phyloP scores from a whole-genome alignment of 148 eudicot species.

The Hydrangea macrophylla region DNA sequence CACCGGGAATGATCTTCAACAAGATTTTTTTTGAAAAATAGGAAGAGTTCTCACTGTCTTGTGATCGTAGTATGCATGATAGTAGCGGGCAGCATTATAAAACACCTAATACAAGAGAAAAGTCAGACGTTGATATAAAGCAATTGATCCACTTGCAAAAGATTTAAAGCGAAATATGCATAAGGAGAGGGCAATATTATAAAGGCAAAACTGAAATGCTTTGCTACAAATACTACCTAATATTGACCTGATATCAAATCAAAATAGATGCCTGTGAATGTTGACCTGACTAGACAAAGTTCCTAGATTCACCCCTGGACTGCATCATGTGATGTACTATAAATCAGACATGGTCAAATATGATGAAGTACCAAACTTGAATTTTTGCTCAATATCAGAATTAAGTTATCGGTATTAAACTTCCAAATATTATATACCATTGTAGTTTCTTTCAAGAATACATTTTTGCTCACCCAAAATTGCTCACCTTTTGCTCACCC shows the following conservation, averaged over 20 bases:
- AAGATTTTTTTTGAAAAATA: slow-evolving; percentile 2
- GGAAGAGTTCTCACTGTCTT: slow-evolving; percentile 67
- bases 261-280: neutral
- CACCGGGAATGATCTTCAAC: neutral
- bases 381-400: neutral
- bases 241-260: neutral
- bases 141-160: too few relatives aligned
- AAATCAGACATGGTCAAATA: neutral
- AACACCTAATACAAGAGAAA: slow-evolving; percentile 51
- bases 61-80: slow-evolving; percentile 89
- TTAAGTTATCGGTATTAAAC: too few relatives aligned
- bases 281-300: too few relatives aligned
- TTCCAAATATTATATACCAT: neutral
- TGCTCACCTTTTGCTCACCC: too few relatives aligned
- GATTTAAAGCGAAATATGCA: too few relatives aligned
- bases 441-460: neutral
- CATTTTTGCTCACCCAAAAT: too few relatives aligned
- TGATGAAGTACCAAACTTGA: neutral
- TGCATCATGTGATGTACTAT: neutral
- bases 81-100: slow-evolving; percentile 89
- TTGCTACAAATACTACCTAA: too few relatives aligned
- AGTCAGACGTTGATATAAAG: neutral
- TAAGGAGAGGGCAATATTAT: too few relatives aligned
- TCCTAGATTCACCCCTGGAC: neutral
- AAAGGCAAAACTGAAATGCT: too few relatives aligned